Conservation (phyloP, 495 filamentous ascomycete species). For the Lasiosphaeria ovina region DNA sequence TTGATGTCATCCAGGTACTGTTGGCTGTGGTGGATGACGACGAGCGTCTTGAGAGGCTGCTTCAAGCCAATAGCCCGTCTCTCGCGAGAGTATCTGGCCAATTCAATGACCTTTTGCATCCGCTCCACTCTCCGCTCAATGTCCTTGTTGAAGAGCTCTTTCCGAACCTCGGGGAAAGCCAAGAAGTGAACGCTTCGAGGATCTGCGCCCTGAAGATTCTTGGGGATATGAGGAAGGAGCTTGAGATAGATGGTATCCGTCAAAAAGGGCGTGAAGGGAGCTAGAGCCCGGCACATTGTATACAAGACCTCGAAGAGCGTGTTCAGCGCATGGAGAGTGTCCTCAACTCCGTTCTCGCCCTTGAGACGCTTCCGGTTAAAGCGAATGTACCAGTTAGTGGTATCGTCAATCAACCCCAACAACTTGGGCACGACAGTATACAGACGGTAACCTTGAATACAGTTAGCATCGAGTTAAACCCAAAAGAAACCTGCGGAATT, state of each 20-base stretch:
- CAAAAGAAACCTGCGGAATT: background rate
- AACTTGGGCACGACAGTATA: slow-evolving; percentile 94
- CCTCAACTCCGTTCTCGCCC: slow-evolving; percentile 78
- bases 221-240: slow-evolving; percentile 60
- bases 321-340: slow-evolving; percentile 88
- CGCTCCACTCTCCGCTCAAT: slow-evolving; percentile 82
- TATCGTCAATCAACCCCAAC: slow-evolving; percentile 86
- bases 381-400: slow-evolving; percentile 99
- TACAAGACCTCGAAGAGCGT: slow-evolving; percentile 96
- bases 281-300: slow-evolving; percentile 80
- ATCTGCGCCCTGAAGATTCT: slow-evolving; percentile 68
- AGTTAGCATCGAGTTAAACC: slow-evolving; percentile 19
- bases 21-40: slow-evolving; percentile 83
- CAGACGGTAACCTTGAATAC: slow-evolving; percentile 62
- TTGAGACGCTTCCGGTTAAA: slow-evolving; percentile 96
- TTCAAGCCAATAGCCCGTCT: slow-evolving; percentile 81
- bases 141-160: slow-evolving; percentile 82
- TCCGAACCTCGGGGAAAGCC: slow-evolving; percentile 79
- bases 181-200: slow-evolving; percentile 89
- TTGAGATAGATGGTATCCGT: slow-evolving; percentile 90
- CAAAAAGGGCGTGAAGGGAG: slow-evolving; percentile 94
- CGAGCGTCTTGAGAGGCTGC: slow-evolving; percentile 82
- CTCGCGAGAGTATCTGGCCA: slow-evolving; percentile 82
- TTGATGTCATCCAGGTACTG: slow-evolving; percentile 85
- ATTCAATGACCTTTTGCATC: slow-evolving; percentile 95